These are phyloP conservation scores for Kluyveromyces marxianus DNA, from an alignment of 1,139 yeast genomes.

Conservation along the genomic window DNA sequence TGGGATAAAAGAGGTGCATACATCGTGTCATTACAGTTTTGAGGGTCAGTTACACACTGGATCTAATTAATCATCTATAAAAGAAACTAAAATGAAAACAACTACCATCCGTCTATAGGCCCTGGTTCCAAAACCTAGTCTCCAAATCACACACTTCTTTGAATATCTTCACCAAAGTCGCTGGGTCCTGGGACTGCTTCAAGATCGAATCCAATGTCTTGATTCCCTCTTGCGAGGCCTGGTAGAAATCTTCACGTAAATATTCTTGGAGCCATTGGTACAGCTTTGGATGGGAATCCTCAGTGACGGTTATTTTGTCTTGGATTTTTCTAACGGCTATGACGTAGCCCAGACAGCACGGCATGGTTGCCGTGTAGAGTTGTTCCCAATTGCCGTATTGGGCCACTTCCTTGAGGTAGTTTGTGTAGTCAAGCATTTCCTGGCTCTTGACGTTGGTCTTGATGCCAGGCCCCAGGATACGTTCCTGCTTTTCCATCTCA, in stretches of 20 bases:
- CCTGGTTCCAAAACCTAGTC: slow-evolving; percentile 51
- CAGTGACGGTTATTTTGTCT: slow-evolving; percentile 16
- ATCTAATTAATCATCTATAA: too few species aligned
- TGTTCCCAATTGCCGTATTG: slow-evolving; percentile 52
- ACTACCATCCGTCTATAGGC: too few species aligned
- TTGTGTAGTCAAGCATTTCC: slow-evolving; percentile 38
- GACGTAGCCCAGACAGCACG: slow-evolving; percentile 71
- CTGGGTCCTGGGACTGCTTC: slow-evolving; percentile 32
- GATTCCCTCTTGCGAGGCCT: slow-evolving; percentile 46
- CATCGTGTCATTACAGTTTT: too few species aligned
- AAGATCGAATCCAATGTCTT: slow-evolving; percentile 40
- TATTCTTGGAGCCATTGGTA: slow-evolving; percentile 59
- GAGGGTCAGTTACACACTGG: too few species aligned
- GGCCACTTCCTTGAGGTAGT: slow-evolving; percentile 50
- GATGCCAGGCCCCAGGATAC: slow-evolving; percentile 39
- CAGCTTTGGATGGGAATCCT: slow-evolving; percentile 32
- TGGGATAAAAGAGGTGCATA: too few species aligned
- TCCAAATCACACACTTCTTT: slow-evolving; percentile 53
- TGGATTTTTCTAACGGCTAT: slow-evolving; percentile 33
- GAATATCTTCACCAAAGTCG: slow-evolving; percentile 50
- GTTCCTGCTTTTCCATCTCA: slow-evolving; percentile 43
- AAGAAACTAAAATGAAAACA: too few species aligned
- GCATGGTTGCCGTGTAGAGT: slow-evolving; percentile 60
- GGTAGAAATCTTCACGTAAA: slow-evolving; percentile 45
- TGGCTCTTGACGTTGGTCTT: neutral